phyloP scores from a whole-genome alignment of 2,329 filamentous ascomycete species.

The Alternaria atra region DNA sequence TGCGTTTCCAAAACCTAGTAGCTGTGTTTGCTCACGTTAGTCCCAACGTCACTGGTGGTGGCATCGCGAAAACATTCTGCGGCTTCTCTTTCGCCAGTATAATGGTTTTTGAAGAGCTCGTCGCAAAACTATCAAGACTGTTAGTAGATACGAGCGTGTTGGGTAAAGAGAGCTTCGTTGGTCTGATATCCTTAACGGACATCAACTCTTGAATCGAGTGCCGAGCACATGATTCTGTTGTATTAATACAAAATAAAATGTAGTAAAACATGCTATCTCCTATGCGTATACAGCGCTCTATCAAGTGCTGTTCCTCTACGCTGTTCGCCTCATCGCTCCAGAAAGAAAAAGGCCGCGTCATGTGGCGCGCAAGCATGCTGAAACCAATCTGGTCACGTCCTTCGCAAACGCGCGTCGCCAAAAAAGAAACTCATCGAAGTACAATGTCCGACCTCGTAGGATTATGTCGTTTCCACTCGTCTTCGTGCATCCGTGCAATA shows the following conservation, averaged over 20 bases:
- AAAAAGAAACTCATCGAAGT: slow-evolving; percentile 23
- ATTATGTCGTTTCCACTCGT: slow-evolving; percentile 34
- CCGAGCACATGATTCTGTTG: background rate
- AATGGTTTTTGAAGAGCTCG: no score
- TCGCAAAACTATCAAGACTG: background rate
- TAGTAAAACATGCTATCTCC: background rate
- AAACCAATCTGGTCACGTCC: background rate
- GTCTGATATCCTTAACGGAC: background rate
- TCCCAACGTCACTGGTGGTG: no score
- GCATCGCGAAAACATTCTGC: no score
- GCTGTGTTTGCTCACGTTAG: no score
- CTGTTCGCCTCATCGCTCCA: background rate
- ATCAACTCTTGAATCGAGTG: background rate
- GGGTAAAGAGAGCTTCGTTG: background rate
- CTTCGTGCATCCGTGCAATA: slow-evolving; percentile 45
- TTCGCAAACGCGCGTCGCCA: background rate
- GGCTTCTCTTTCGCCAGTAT: no score
- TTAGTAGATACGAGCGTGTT: background rate
- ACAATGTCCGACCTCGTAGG: slow-evolving; percentile 38
- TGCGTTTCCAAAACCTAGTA: no score
- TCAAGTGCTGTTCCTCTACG: background rate
- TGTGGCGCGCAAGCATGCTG: background rate
- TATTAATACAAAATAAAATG: background rate
- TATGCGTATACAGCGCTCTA: background rate
- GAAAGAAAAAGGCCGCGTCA: background rate